Evolutionary conservation across 2,329 filamentous ascomycete genomes (phyloP), one percentile per base, ranked within the genome.

Genomic region (Alternaria tenuissima): DNA sequence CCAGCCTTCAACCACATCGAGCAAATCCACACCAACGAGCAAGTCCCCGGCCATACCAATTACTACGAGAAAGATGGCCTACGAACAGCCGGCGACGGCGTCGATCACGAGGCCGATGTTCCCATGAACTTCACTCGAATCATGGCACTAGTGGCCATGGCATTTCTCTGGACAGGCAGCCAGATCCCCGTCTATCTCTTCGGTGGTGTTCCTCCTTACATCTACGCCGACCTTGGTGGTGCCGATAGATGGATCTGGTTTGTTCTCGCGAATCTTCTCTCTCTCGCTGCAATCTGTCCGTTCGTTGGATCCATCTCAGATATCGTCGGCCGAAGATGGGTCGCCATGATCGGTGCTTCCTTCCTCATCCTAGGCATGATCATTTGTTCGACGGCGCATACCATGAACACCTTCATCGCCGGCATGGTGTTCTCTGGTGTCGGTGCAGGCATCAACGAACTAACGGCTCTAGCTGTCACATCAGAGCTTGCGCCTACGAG

Each of bases 391-490:
- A 73, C 71, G 3, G 69, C 71, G 3, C 64, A 72, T 14, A 60
- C 62, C 3, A 73, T 73, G 69, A 72, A 72, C 38, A 64, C 65
- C 22, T 70, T 72, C 47, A 72, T 73, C 28, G 51, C 61, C 22
- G 71, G 71, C 28, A 71, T 73, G 70, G 81, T 83, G 3, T 81
- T 91, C 64, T 82, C 87, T 16, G 89, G 89, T 3, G 80, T 87
- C 7, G 89, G 88, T 36, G 88, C 88, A 8, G 89, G 89, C 12
- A 85, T 91, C 67, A 88, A 88, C 67, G 88, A 91, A 73, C 78
- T 91, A 41, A 91, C 88, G 5, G 88, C 89, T 7, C 78, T 91
- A 20, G 88, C 89, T 39, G 89, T 85, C 24, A 89, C 88, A 1
- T 86, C 88, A 2, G 89, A 91, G 71, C 83, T 91, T 64, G 89